These are phyloP conservation scores for Boeremia lycopersici DNA, from an alignment of 2,329 filamentous ascomycete genomes.

Conservation along the genomic window DNA sequence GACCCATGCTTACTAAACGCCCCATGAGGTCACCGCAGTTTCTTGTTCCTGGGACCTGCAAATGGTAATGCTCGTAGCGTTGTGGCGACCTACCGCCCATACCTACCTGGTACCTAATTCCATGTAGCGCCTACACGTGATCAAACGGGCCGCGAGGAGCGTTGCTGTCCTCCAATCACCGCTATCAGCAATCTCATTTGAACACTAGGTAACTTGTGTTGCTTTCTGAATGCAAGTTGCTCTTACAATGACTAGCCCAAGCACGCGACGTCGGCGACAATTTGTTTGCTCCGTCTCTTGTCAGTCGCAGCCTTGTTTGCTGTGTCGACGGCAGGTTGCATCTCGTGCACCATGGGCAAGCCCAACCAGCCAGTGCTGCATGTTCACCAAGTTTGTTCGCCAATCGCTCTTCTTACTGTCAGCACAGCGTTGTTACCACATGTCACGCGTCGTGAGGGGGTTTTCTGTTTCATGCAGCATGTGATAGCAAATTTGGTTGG, in stretches of 20 bases:
- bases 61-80: not conserved
- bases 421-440: not conserved
- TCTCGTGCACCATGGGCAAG: not conserved
- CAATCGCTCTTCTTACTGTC: not conserved
- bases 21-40: not conserved
- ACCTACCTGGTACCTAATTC: not conserved
- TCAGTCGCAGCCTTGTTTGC: constrained; percentile 6
- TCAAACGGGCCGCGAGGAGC: not conserved
- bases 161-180: not conserved
- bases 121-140: not conserved
- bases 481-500: not conserved
- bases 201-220: not conserved
- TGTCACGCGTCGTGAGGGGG: not conserved
- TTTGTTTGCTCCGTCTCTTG: constrained; percentile 3
- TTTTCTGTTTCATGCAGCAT: not conserved
- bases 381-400: not conserved
- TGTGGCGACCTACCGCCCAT: not conserved
- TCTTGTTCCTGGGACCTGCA: not conserved
- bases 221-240: not conserved
- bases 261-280: not conserved
- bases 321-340: not conserved
- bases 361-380: not conserved
- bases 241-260: not conserved
- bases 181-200: not conserved
- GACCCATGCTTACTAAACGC: not conserved